Conservation (phyloP, 2,329 filamentous ascomycete species). For the Aaosphaeria pasadenensis region DNA sequence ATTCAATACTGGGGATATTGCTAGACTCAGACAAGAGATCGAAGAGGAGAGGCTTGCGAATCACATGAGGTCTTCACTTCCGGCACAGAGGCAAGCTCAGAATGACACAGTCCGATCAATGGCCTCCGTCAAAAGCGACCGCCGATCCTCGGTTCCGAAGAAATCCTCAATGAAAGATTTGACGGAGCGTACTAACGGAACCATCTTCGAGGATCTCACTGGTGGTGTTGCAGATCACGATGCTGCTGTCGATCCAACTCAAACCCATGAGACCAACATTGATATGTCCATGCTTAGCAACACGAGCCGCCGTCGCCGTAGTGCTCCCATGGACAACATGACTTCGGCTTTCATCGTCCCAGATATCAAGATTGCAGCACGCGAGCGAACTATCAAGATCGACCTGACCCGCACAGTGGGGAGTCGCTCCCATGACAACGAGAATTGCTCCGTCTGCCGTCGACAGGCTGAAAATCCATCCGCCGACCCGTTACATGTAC, state of each 20-base stretch:
- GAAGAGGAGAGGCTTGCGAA: slow-evolving; percentile 51
- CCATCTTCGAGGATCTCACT: slow-evolving; percentile 34
- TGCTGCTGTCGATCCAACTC: slow-evolving; percentile 21
- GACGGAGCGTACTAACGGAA: slow-evolving; percentile 33
- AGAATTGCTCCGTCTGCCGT: slow-evolving; percentile 57
- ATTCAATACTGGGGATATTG: slow-evolving; percentile 52
- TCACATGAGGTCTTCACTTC: slow-evolving; percentile 7
- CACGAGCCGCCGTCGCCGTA: slow-evolving; percentile 49
- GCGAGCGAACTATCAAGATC: slow-evolving; percentile 19
- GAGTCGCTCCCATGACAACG: slow-evolving; percentile 48
- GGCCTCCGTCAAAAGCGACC: slow-evolving; percentile 36
- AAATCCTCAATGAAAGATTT: slow-evolving; percentile 56
- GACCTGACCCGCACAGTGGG: slow-evolving; percentile 15
- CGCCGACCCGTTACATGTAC: slow-evolving; percentile 38
- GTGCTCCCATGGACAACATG: slow-evolving; percentile 49
- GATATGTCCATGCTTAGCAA: slow-evolving; percentile 47
- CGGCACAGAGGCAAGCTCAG: slow-evolving; percentile 25
- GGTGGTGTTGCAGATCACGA: slow-evolving; percentile 29
- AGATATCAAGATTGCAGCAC: slow-evolving; percentile 54
- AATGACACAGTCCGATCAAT: slow-evolving; percentile 40
- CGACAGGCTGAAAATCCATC: slow-evolving; percentile 37
- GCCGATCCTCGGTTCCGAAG: slow-evolving; percentile 43
- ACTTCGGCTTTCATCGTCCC: slow-evolving; percentile 64
- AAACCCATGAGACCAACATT: slow-evolving; percentile 24
- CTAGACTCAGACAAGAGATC: slow-evolving; percentile 52